Evolutionary conservation across 768 basidiomycete species (phyloP), one percentile per base, ranked within the genome.

Genomic region (Trametes meyenii): DNA sequence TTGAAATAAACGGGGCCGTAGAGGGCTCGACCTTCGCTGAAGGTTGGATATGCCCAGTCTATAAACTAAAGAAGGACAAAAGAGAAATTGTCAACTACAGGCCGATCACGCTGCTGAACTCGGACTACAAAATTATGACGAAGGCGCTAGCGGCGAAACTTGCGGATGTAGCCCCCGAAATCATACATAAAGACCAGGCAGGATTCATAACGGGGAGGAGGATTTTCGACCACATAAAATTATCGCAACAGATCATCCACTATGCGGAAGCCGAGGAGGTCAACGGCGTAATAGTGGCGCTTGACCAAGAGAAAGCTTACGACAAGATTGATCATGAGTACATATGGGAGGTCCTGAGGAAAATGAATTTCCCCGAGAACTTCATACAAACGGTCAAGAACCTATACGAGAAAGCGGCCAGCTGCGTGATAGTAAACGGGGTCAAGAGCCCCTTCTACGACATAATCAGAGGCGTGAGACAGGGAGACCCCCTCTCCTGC

Each of bases 41-140:
- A 7, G 79, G 79, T 0, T 70, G 68, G 67, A 69, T 74, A 58
- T 70, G 76, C 69, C 78, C 74, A 0, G 29, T 81, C 0, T 81
- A 76, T 57, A 81, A 81, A 39, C 80, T 81, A 44, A 44, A 44
- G 19, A 44, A 44, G n/a, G 66, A 68, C 40, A 12, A 23, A 14
- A 24, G 35, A 5, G 44, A 62, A 1, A 62, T 67, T 5, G 52
- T 16, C 3, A 65, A 65, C 42, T 67, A 67, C 49, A 36, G 66
- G 4, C 68, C 68, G 0, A 69, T 69, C 3, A 69, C 68, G 3
- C 48, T 70, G 0, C 61, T 77, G 0, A 76, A 77, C 50, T 65
- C 71, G 5, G 43, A 44, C 43, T 44, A 44, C 43, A 44, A 44
- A 21, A 44, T 75, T 0, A 52, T 76, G 35, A 78, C 71, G 0